These are phyloP conservation scores for Silene conica DNA, from an alignment of 148 eudicot genomes.

Conservation along the genomic window DNA sequence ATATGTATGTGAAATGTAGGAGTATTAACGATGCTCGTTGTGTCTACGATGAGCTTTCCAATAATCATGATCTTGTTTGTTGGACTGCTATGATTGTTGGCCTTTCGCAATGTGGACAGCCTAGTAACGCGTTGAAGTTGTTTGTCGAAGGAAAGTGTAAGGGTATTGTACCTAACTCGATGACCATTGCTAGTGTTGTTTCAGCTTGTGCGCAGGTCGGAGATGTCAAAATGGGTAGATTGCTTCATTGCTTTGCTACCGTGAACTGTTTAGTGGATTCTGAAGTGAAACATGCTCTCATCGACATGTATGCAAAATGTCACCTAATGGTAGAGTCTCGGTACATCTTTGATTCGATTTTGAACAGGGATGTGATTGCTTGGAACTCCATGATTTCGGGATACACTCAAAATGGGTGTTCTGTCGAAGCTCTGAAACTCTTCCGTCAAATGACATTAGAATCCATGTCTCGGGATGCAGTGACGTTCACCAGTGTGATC, in stretches of 20 bases:
- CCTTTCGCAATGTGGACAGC: constrained; percentile 53
- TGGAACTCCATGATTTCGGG: constrained; percentile 83
- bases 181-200: constrained; percentile 59
- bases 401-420: constrained; percentile 52
- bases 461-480: constrained; percentile 44
- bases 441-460: constrained; percentile 59
- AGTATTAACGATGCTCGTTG: constrained; percentile 50
- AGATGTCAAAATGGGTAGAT: constrained; percentile 43
- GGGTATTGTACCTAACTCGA: constrained; percentile 44
- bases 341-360: constrained; percentile 46
- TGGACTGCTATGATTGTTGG: constrained; percentile 94
- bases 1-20: constrained; percentile 77
- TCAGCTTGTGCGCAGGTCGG: constrained; percentile 67
- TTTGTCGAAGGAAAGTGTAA: constrained; percentile 43
- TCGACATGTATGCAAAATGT: constrained; percentile 84
- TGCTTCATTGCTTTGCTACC: constrained; percentile 49
- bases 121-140: constrained; percentile 51
- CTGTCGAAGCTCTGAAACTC: constrained; percentile 45
- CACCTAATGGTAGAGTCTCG: constrained; percentile 39
- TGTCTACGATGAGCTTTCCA: constrained; percentile 40
- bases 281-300: constrained; percentile 56
- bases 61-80: constrained; percentile 59
- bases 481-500: constrained; percentile 54
- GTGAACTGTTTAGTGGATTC: constrained; percentile 53
- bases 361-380: constrained; percentile 48